Conservation (phyloP, 2,329 filamentous ascomycete species). For the Penicillium sp. region DNA sequence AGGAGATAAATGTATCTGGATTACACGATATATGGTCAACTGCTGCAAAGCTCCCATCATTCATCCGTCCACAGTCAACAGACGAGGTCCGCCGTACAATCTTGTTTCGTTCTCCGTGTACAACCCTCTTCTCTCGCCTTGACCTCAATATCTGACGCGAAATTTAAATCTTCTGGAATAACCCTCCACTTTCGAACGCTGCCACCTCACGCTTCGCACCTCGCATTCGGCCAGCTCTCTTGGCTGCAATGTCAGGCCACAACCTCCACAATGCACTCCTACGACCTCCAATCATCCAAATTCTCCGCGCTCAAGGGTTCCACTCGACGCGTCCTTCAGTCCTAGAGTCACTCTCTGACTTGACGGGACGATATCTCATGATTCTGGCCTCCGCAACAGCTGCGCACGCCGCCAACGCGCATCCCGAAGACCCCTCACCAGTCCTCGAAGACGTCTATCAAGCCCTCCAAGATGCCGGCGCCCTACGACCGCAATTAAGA, state of each 20-base stretch:
- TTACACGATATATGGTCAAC: neutral
- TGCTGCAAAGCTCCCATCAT: conserved; percentile 1
- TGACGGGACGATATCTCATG: conserved; percentile 78
- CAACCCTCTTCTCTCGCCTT: neutral
- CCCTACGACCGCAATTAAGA: conserved; percentile 70
- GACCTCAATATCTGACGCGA: neutral
- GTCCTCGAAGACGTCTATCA: conserved; percentile 79
- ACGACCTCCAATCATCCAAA: conserved; percentile 84
- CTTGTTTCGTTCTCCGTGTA: neutral
- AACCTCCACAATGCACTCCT: conserved; percentile 75
- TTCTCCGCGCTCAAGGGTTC: conserved; percentile 88
- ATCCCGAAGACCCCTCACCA: conserved; percentile 64
- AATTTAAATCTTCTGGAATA: neutral
- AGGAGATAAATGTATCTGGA: neutral
- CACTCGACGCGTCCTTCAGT: conserved; percentile 79
- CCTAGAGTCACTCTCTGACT: conserved; percentile 83
- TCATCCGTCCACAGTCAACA: neutral
- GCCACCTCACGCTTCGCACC: neutral
- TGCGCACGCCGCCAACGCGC: conserved; percentile 70
- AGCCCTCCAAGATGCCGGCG: conserved; percentile 80
- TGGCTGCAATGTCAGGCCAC: conserved; percentile 47
- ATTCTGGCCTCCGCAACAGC: conserved; percentile 74
- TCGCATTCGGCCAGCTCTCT: neutral
- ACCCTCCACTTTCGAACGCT: neutral
- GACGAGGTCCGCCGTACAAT: neutral